phyloP scores from a whole-genome alignment of 345 rosid species.

The Cardamine resedifolia region DNA sequence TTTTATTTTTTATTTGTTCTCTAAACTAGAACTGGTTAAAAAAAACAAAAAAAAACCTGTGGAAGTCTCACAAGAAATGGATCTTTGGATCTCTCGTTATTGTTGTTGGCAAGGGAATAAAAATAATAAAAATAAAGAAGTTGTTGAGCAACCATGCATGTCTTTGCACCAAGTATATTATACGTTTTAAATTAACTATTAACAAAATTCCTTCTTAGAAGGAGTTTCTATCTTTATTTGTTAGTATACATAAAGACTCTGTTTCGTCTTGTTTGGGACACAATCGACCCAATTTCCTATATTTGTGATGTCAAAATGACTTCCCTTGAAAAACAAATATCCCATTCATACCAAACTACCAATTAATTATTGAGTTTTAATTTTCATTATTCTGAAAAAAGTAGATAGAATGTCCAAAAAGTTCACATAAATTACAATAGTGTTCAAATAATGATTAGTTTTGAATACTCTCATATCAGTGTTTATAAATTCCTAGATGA shows the following conservation, averaged over 20 bases:
- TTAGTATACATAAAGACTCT: conserved; percentile 3
- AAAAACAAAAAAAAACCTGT: too few species aligned
- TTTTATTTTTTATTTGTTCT: too few species aligned
- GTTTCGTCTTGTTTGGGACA: conserved; percentile 9
- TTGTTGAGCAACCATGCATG: conserved; percentile 30
- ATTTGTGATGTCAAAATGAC: conserved; percentile 16
- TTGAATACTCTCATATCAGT: not conserved
- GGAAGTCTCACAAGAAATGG: conserved; percentile 11
- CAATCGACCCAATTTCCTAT: conserved; percentile 4
- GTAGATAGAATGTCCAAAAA: not conserved
- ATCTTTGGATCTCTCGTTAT: conserved; percentile 6
- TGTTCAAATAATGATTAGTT: not conserved
- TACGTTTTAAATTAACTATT: not conserved
- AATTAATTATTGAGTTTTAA: not conserved
- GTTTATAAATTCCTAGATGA: not conserved
- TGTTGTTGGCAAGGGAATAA: conserved; percentile 17
- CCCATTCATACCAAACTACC: not conserved
- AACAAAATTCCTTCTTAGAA: not conserved
- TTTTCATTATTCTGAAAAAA: not conserved
- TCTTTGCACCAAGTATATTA: conserved; percentile 9
- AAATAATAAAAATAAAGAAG: conserved; percentile 20
- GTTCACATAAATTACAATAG: not conserved
- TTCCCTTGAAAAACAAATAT: not conserved
- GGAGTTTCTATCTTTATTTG: conserved; percentile 6
- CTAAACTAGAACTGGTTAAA: too few species aligned